Evolutionary conservation across 345 rosid genomes (phyloP).

Genomic region (Carallia brachiata): DNA sequence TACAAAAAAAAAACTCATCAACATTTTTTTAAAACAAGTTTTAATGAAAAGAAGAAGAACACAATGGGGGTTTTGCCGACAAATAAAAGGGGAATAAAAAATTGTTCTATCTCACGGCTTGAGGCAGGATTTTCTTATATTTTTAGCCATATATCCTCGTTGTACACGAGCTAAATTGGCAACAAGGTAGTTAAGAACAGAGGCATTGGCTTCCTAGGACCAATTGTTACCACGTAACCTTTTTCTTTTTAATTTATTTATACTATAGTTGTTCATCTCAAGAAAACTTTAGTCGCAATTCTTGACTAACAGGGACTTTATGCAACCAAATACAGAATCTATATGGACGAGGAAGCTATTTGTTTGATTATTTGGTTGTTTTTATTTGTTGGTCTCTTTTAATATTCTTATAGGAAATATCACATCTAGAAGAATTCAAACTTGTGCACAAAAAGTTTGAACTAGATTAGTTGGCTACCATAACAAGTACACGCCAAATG

Average conservation of each 20-base stretch:
- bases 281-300: background rate
- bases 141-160: too few relatives aligned
- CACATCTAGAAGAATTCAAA: background rate
- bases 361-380: too few relatives aligned
- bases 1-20: too few relatives aligned
- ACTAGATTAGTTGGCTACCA: background rate
- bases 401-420: background rate
- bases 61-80: too few relatives aligned
- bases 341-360: background rate
- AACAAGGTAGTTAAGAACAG: background rate
- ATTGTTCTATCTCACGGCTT: too few relatives aligned
- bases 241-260: background rate
- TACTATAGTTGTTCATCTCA: background rate
- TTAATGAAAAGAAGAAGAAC: too few relatives aligned
- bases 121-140: too few relatives aligned
- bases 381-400: too few relatives aligned
- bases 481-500: background rate
- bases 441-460: background rate
- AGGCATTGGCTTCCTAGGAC: background rate
- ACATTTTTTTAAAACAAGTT: too few relatives aligned
- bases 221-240: background rate
- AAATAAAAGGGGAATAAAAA: too few relatives aligned
- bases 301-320: background rate
- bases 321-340: background rate
- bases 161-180: too few relatives aligned